Evolutionary conservation across 164 flowering plant genomes (phyloP).

Genomic region (Piper betle): DNA sequence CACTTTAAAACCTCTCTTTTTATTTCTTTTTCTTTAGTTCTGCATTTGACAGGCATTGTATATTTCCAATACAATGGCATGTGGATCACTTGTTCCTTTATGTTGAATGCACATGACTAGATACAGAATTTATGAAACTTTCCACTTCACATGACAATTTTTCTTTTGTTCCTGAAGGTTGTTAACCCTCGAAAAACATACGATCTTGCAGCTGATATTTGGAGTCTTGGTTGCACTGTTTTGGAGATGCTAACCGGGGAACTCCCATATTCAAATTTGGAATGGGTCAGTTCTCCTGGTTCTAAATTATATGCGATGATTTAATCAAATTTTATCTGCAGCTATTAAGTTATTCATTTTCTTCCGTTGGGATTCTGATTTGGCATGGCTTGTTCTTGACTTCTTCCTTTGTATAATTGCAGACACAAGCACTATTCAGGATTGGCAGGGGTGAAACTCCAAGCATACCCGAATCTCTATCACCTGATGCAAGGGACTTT

Average conservation of each 20-base stretch:
- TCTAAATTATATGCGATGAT: too few relatives aligned
- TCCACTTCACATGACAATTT: too few relatives aligned
- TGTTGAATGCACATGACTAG: too few relatives aligned
- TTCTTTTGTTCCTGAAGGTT: constrained; percentile 37
- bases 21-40: too few relatives aligned
- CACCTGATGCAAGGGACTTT: constrained; percentile 61
- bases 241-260: constrained; percentile 84
- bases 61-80: too few relatives aligned
- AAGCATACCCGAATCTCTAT: constrained; percentile 46
- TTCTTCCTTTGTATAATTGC: constrained; percentile 8
- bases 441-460: constrained; percentile 72
- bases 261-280: constrained; percentile 60
- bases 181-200: constrained; percentile 46
- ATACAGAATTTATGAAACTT: too few relatives aligned
- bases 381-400: background rate
- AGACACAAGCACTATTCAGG: constrained; percentile 64
- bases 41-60: too few relatives aligned
- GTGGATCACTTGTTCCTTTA: too few relatives aligned
- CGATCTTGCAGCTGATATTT: constrained; percentile 91
- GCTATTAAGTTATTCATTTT: background rate
- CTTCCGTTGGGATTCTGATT: background rate
- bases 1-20: too few relatives aligned
- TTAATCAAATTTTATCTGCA: too few relatives aligned
- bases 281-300: constrained; percentile 38
- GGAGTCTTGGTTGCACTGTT: constrained; percentile 99